Evolutionary conservation across 768 basidiomycete species (phyloP), one percentile per base, ranked within the genome.

Genomic region (Suillus subluteus): DNA sequence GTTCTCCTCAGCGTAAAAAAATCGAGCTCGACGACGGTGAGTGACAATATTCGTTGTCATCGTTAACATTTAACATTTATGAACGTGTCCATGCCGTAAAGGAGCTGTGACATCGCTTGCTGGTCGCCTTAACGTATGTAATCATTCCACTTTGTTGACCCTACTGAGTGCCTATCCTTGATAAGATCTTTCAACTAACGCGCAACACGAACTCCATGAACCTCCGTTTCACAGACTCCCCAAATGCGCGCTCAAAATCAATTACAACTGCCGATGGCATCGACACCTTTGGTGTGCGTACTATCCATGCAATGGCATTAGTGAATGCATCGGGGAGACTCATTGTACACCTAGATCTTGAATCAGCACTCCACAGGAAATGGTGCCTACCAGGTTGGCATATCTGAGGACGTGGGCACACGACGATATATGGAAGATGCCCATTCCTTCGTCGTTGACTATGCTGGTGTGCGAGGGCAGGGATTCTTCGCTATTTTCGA

Each of bases 401-500:
- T 91, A 12, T 82, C 89, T 43, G 95, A 97, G 72, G 95, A 98
- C 80, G 95, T 90, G 78, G 94, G 96, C 58, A 86, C 91, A 64
- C 83, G 98, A 68, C 84, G 97, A 69, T 94, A 91, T 61, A 99
- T 99, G 98, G 98, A 99, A 79, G 98, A 99, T 76, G 88, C 95
- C 8, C 96, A 99, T 77, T 95, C 95, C 30, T 98, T 98, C 73
- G 89, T 99, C 66, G 92, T 96, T 68, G 96, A 99, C 76, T 99
- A 93, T 76, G 95, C 89, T 44, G 87, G 89, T 43, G 83, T 99
- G 23, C 88, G 91, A 54, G 98, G 98, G 0, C 98, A 99, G 76
- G 98, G 96, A 9, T 99, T 98, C 83, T 99, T 97, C 76, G 97
- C 97, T 7, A 89, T 99, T 55, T 99, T 99, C 73, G 98, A 99